phyloP scores from a whole-genome alignment of 164 flowering plant genomes.

The Chimonanthus praecox region DNA sequence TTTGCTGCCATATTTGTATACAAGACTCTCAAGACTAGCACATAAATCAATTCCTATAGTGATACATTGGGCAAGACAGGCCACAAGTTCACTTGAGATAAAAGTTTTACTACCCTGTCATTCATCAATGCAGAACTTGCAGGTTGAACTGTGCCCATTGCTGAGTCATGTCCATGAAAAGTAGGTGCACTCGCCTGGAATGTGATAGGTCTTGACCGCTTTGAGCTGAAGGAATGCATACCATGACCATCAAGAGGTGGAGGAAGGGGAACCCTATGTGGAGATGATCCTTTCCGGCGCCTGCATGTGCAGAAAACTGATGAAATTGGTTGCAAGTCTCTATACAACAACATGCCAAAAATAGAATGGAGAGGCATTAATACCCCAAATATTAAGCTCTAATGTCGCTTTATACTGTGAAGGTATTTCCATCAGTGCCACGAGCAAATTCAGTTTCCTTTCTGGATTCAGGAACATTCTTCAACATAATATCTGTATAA shows the following conservation, averaged over 20 bases:
- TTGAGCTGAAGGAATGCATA: constrained; percentile 21
- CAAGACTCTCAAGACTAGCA: no score
- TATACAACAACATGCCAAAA: background rate
- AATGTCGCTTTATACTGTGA: constrained; percentile 73
- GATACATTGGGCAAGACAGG: no score
- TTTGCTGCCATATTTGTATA: no score
- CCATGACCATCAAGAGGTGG: constrained; percentile 42
- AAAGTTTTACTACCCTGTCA: no score
- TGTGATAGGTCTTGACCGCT: constrained; percentile 33
- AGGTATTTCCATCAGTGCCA: constrained; percentile 82
- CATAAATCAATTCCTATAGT: no score
- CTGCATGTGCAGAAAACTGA: constrained; percentile 20
- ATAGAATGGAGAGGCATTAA: background rate
- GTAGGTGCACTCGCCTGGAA: constrained; percentile 14
- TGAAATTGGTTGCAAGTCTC: background rate
- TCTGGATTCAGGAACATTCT: constrained; percentile 38
- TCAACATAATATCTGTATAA: constrained; percentile 72
- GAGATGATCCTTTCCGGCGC: constrained; percentile 31
- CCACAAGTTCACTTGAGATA: no score
- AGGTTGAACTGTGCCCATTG: constrained; percentile 39
- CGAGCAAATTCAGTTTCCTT: constrained; percentile 74
- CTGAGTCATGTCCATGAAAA: constrained; percentile 17
- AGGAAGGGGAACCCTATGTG: constrained; percentile 59
- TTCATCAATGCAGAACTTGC: constrained; percentile 27
- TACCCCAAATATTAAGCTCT: constrained; percentile 63